phyloP scores from a whole-genome alignment of 257 asterid genomes.

The Marsdenia floribunda region DNA sequence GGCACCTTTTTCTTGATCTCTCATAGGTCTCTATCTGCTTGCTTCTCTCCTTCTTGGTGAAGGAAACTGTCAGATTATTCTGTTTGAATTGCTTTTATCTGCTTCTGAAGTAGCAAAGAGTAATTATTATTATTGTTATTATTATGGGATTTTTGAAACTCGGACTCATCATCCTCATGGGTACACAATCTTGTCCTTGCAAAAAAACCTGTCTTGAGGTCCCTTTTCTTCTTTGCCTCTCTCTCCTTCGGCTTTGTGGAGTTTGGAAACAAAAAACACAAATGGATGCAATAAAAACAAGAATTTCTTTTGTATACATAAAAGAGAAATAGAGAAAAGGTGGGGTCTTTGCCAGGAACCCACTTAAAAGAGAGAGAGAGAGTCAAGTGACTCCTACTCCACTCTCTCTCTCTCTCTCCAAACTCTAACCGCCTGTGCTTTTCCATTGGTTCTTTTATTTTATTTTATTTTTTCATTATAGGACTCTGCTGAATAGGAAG shows the following conservation, averaged over 20 bases:
- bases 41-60: constrained; percentile 37
- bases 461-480: not conserved
- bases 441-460: constrained; percentile 29
- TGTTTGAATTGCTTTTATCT: constrained; percentile 26
- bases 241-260: constrained; percentile 36
- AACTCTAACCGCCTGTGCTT: constrained; percentile 22
- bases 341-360: constrained; percentile 38
- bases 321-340: constrained; percentile 9
- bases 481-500: constrained; percentile 18
- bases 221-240: not conserved
- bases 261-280: constrained; percentile 24
- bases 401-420: constrained; percentile 11
- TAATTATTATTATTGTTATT: constrained; percentile 32
- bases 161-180: constrained; percentile 11
- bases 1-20: constrained; percentile 13
- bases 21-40: constrained; percentile 33
- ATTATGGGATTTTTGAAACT: constrained; percentile 28
- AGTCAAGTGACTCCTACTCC: constrained; percentile 32
- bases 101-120: constrained; percentile 17
- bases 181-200: constrained; percentile 54
- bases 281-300: constrained; percentile 12
- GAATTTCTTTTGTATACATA: constrained; percentile 16
- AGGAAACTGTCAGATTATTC: constrained; percentile 48
- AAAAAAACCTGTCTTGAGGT: constrained; percentile 31
- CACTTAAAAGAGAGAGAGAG: constrained; percentile 8